phyloP scores from a whole-genome alignment of 176 grass and related monocot genomes.

The Bonia amplexicaulis region DNA sequence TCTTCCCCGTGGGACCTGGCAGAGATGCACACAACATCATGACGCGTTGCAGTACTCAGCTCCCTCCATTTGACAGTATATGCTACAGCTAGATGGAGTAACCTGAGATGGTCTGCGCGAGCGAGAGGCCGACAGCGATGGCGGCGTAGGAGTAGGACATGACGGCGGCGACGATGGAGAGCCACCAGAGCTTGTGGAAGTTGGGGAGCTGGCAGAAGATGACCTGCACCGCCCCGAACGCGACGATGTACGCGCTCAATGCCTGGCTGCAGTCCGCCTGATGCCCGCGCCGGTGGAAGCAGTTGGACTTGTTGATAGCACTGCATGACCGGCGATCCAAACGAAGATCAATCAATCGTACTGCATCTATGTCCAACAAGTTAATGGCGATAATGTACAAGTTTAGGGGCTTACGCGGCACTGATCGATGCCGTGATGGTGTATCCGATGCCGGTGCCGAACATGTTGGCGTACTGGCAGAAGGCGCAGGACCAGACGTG shows the following conservation, averaged over 20 bases:
- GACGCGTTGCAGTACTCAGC: neutral
- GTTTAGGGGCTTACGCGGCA: constrained; percentile 41
- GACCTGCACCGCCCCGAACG: constrained; percentile 63
- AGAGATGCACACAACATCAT: neutral
- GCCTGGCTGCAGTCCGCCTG: constrained; percentile 52
- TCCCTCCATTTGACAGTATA: neutral
- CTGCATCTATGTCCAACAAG: too few relatives aligned
- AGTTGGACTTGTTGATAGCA: constrained; percentile 65
- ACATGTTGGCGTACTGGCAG: constrained; percentile 83
- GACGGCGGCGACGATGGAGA: constrained; percentile 71
- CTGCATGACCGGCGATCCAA: constrained; percentile 11
- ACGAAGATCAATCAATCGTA: too few relatives aligned
- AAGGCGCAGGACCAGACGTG: constrained; percentile 62
- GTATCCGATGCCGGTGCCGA: constrained; percentile 73
- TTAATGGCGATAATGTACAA: neutral
- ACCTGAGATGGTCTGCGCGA: constrained; percentile 32
- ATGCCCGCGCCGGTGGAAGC: constrained; percentile 54
- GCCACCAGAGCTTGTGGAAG: constrained; percentile 76
- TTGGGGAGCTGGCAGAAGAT: constrained; percentile 68
- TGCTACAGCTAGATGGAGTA: neutral
- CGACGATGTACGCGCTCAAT: constrained; percentile 64
- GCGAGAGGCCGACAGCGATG: constrained; percentile 63
- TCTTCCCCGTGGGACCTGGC: constrained; percentile 31
- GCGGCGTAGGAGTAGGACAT: constrained; percentile 78
- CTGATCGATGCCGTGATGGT: constrained; percentile 83